Evolutionary conservation across 208 protist genomes (phyloP).

Genomic region (Strigomonas culicis): DNA sequence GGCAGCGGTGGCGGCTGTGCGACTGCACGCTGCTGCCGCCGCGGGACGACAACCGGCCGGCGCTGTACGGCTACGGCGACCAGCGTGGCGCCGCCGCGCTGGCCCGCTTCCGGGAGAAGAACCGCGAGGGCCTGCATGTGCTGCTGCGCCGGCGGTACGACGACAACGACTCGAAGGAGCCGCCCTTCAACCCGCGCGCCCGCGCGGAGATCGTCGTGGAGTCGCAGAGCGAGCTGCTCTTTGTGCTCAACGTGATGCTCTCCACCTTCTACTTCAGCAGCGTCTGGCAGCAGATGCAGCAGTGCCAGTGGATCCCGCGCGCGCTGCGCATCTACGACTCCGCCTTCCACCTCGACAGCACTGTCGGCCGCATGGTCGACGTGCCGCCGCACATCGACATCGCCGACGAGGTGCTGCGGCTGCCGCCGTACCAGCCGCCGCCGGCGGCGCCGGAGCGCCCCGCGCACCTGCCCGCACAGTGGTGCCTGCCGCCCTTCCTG

Average conservation of each 20-base stretch:
- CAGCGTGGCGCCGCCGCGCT: constrained; percentile 12
- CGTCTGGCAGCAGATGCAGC: constrained; percentile 46
- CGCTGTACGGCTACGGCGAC: constrained; percentile 22
- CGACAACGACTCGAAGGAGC: constrained; percentile 9
- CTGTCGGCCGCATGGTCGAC: constrained; percentile 23
- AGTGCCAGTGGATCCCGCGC: constrained; percentile 47
- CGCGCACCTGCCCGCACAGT: neutral
- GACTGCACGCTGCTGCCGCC: constrained; percentile 49
- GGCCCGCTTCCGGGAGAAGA: constrained; percentile 21
- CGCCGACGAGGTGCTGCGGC: constrained; percentile 20
- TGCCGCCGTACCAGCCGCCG: constrained; percentile 34
- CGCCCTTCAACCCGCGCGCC: constrained; percentile 19
- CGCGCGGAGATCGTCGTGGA: constrained; percentile 35
- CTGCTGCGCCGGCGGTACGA: constrained; percentile 2
- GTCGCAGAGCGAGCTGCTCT: constrained; percentile 83
- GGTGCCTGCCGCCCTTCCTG: neutral
- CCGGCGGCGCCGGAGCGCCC: neutral
- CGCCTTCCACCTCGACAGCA: constrained; percentile 44
- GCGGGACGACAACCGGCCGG: constrained; percentile 56
- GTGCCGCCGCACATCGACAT: constrained; percentile 26
- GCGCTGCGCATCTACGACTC: constrained; percentile 54
- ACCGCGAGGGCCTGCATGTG: constrained; percentile 15
- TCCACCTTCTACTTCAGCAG: constrained; percentile 78
- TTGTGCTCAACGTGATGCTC: constrained; percentile 71
- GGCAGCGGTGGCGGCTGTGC: constrained; percentile 63